Conservation (phyloP, 441 rosid species). For the Erodium moschatum region DNA sequence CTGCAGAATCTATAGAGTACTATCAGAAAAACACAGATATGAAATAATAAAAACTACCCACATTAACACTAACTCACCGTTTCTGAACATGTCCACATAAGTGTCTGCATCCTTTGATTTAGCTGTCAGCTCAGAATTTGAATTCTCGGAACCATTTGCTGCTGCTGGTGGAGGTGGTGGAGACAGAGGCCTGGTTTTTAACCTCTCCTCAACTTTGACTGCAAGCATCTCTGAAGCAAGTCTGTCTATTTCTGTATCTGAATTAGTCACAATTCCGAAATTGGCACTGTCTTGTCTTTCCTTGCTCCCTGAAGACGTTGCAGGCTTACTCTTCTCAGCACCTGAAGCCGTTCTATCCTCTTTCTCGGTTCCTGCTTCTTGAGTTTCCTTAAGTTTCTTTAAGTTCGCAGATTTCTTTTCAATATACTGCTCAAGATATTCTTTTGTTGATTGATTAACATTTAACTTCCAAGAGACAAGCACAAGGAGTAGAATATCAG, state of each 20-base stretch:
- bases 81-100: conserved; percentile 30
- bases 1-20: conserved; percentile 28
- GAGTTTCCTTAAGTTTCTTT: conserved; percentile 46
- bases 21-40: background rate
- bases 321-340: conserved; percentile 38
- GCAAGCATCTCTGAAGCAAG: conserved; percentile 62
- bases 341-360: conserved; percentile 31
- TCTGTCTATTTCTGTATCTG: conserved; percentile 68
- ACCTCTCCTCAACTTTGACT: conserved; percentile 69
- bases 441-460: conserved; percentile 83
- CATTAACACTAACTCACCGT: too few relatives aligned
- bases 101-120: conserved; percentile 65
- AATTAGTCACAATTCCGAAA: conserved; percentile 68
- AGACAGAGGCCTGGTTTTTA: conserved; percentile 72
- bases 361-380: conserved; percentile 8
- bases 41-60: background rate
- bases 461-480: conserved; percentile 43
- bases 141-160: conserved; percentile 40
- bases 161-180: conserved; percentile 59
- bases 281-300: conserved; percentile 51
- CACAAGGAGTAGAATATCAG: background rate
- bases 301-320: conserved; percentile 36
- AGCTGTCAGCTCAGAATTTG: conserved; percentile 42
- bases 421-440: conserved; percentile 69
- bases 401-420: conserved; percentile 64